Evolutionary conservation across 345 rosid genomes (phyloP), one percentile per base, ranked within the genome.

Genomic region (Corchorus capsularis): DNA sequence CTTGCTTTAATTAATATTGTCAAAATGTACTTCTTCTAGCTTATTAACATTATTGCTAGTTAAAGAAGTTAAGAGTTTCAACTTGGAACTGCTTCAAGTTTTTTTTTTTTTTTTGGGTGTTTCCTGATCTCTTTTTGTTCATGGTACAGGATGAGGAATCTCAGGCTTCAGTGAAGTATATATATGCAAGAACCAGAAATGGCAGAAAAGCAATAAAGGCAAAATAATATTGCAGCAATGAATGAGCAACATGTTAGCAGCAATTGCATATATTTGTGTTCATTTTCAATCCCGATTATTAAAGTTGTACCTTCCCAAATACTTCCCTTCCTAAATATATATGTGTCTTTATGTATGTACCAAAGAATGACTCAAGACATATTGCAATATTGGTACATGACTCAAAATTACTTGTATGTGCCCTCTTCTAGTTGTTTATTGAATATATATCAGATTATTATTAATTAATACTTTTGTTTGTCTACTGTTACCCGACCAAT

Each of bases 71-170:
- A n/a, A n/a, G n/a, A n/a, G n/a, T n/a, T n/a, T n/a, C 27, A 27
- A 27, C 27, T 27, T 27, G 27, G 27, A 27, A 27, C 27, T 27
- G 27, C 27, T 27, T 27, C 27, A 27, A 27, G 9, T n/a, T n/a
- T n/a, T n/a, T n/a, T n/a, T n/a, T n/a, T n/a, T n/a, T n/a, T n/a
- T n/a, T n/a, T n/a, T n/a, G n/a, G n/a, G n/a, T n/a, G n/a, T n/a
- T n/a, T n/a, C n/a, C 46, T 61, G 57, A 59, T 73, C 9, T 34
- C 16, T 20, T 52, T n/a, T 35, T 39, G 19, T 53, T 66, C 27
- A 6, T 53, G 16, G 46, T 79, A 83, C 81, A 86, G 89, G 83
- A 27, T 83, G 61, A 80, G 76, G 82, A 55, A 71, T 80, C 84
- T 86, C 39, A 71, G 79, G 77, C 78, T 86, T 50, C 78, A 74